Base-by-base conservation (phyloP, 805 yeast species). In the Metschnikowia anglica region DNA sequence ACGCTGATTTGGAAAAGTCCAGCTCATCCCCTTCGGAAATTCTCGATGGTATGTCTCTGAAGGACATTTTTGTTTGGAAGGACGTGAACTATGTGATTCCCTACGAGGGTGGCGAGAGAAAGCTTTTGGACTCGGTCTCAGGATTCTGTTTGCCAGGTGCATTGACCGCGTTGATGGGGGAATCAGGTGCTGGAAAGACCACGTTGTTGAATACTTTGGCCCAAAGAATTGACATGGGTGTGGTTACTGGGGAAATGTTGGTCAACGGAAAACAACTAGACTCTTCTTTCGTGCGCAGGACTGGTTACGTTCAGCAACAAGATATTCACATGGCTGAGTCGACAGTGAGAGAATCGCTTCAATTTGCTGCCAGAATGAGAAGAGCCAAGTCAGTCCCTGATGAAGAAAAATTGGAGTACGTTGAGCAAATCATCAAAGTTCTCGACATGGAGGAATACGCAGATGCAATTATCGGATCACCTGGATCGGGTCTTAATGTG, bases 181-280 rank as follows among this genome's bases (percentile, higher is more conserved):
- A 77, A 36, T 76, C 82, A n/a, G 82, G 83, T 58, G 81, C 81
- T 21, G 82, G 83, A 56, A 78, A 78, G 52, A 78, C 82, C 9
- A 78, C 82, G 9, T 60, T 78, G 41, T 65, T 78, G 51, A 79
- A 78, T 57, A 72, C 72, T 16, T 62, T 77, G 44, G 75, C 81
- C 33, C 77, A 74, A 52, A 66, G 83, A 60, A 68, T 73, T 46
- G 73, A 75, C 29, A 68, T 69, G 61, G 85, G 85, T 60, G 75
- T 74, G 25, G 69, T 79, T 37, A 71, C 81, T 21, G 84, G 84
- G 50, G 77, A 74, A 31, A 74, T 76, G 72, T 63, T 77, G 52
- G 82, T 80, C 27, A 77, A 77, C 56, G 83, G 83, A 39, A 58
- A 62, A 26, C 67, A 73, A 21, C 59, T 77, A 46, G 77, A 71